Evolutionary conservation across 805 yeast genomes (phyloP), one percentile per base, ranked within the genome.

Genomic region (Barnettozyma vustinii): DNA sequence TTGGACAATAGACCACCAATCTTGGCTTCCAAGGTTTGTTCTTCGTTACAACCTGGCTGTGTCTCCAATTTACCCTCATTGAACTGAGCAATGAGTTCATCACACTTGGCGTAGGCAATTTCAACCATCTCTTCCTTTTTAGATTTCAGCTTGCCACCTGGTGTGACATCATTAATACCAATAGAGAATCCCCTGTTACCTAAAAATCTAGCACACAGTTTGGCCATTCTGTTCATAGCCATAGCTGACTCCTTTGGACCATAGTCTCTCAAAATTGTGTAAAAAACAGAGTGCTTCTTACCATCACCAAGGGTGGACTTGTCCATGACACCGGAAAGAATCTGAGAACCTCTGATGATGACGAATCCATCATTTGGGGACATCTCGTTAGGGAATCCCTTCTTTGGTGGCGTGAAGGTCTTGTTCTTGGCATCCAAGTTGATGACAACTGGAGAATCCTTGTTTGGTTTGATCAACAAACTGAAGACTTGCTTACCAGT

Each of bases 181-280:
- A 94, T 95, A 1, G 97, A 89, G 61, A 94, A 94, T 0, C 99
- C 99, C 49, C 97, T 76, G 62, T 91, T 88, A 52, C 98, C 99
- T 62, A 94, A 73, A 66, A 70, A 94, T 61, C 99, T 75, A 1
- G 99, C 98, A 75, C 98, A 91, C 59, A 95, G 70, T 69, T 95
- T 95, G n/a, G 99, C 97, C 98, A 94, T 91, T 65, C 99, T 76
- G 68, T 95, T 92, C 99, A 94, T 94, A 6, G 98, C 96, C 23
- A 71, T 73, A 3, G 97, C 97, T 1, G 99, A 98, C 59, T 86
- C 97, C 56, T 83, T 85, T 6, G 99, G 87, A n/a, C 99, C 99
- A 65, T 84, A 91, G 65, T 94, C 99, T 69, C 99, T 77, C 52
- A 94, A 70, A 55, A 94, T 94, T 0, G 97, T 89, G 64, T 95